These are phyloP conservation scores for Rhodamnia rubescens DNA, from an alignment of 345 rosid genomes.

Conservation along the genomic window DNA sequence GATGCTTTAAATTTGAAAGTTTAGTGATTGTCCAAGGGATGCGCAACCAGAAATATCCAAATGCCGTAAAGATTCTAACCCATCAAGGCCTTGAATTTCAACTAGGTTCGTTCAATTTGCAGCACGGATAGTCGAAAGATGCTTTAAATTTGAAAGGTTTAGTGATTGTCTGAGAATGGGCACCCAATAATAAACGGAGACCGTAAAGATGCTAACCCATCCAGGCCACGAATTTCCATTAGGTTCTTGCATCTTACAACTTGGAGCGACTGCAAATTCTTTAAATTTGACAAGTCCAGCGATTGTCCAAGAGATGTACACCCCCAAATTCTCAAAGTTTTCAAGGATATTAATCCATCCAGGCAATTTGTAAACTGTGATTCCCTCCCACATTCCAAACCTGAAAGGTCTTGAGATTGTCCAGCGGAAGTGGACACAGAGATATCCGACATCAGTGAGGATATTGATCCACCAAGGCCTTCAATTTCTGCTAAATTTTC, in stretches of 20 bases:
- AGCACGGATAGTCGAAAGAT: accelerated
- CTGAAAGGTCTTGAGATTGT: background rate
- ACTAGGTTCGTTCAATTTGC: background rate
- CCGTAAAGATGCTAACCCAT: background rate
- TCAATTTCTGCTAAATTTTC: background rate
- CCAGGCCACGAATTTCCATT: background rate
- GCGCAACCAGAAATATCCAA: background rate
- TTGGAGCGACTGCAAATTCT: background rate
- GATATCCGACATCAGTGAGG: background rate
- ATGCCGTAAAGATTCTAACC: background rate
- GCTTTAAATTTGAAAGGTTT: background rate
- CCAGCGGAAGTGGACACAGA: background rate
- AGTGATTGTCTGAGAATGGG: accelerated
- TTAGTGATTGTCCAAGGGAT: background rate
- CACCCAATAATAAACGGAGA: background rate
- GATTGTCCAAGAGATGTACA: background rate
- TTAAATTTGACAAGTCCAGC: background rate
- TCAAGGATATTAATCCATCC: background rate
- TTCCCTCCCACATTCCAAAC: background rate
- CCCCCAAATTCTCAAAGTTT: background rate
- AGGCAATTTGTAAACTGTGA: background rate
- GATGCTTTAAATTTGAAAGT: background rate
- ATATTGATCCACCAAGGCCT: background rate
- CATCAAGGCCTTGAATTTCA: background rate
- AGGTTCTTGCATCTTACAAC: background rate